Evolutionary conservation across 1,284 basidiomycete species (phyloP).

Genomic region (Leccinum laetum): DNA sequence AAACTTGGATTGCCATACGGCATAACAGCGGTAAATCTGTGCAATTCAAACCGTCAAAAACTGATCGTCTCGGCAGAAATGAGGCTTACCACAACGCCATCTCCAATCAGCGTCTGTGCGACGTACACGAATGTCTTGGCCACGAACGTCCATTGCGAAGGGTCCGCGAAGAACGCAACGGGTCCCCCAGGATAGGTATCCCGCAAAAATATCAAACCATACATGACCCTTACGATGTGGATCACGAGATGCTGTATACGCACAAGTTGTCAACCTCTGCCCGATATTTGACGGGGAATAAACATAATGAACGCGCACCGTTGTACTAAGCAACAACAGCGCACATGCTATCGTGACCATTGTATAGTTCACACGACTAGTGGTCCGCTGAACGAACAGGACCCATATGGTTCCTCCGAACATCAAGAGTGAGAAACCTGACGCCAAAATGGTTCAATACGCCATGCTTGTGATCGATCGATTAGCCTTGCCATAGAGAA

Average conservation of each 20-base stretch:
- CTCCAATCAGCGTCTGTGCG: not conserved
- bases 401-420: slow-evolving; percentile 6
- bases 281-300: not conserved
- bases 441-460: not conserved
- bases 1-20: too few relatives aligned
- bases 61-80: not conserved
- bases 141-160: not conserved
- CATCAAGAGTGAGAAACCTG: slow-evolving; percentile 12
- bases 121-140: not conserved
- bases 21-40: too few relatives aligned
- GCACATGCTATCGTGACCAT: slow-evolving; percentile 5
- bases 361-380: too few relatives aligned
- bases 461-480: not conserved
- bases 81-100: not conserved
- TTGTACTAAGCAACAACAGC: slow-evolving; percentile 6
- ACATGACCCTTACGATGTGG: not conserved
- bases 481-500: slow-evolving; percentile 1
- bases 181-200: not conserved
- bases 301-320: not conserved
- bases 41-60: too few relatives aligned
- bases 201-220: not conserved
- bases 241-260: not conserved
- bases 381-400: not conserved
- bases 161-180: not conserved
- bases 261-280: not conserved